Base-by-base conservation (phyloP, 2,329 filamentous ascomycete species). In the Teratosphaeriaceae sp. region DNA sequence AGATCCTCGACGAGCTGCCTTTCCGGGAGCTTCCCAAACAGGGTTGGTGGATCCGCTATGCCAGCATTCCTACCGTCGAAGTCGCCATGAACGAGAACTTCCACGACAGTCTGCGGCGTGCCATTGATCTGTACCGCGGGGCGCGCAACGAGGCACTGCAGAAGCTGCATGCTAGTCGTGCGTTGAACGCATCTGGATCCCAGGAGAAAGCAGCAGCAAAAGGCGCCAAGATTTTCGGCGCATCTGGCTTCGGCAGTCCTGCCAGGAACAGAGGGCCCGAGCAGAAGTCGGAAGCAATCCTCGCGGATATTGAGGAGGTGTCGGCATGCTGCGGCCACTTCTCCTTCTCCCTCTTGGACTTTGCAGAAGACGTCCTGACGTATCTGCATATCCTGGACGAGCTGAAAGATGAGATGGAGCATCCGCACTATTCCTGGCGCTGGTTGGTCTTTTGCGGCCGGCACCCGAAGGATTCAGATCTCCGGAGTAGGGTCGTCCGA, bases 241-340 rank as follows among this genome's bases (percentile, higher is more conserved):
- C 15, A 5, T 18, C 11, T 4, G n/a, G 20, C 15, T n/a, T 16
- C 4, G 21, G 15, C 23, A 27, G n/a, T 29, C 5, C 29, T 5
- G 27, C 15, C 4, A 18, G 22, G 23, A 21, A 26, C 33, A 34
- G 12, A 5, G 30, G 3, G 5, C 9, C n/a, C 16, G 27, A 36
- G 29, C 18, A 27, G 29, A 21, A 35, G 38, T 3, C 30, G n/a
- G 49, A 87, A 40, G 84, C 84, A 48, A 76, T 90, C 7, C 84
- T 94, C 59, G 92, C 90, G 2, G 92, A 97, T 62, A 88, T 95
- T 44, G 92, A 98, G 62, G 92, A 98, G 64, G 89, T 97, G 9
- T 89, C 90, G 30, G 90, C 92, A n/a, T 94, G 89, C 44, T 98
- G 92, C 58, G 90, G 92, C 0, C 89, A 97, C 65, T 98, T 97